phyloP scores from a whole-genome alignment of 371 early-diverging fungal genomes.

The Thermomucor indicae-seudaticae region DNA sequence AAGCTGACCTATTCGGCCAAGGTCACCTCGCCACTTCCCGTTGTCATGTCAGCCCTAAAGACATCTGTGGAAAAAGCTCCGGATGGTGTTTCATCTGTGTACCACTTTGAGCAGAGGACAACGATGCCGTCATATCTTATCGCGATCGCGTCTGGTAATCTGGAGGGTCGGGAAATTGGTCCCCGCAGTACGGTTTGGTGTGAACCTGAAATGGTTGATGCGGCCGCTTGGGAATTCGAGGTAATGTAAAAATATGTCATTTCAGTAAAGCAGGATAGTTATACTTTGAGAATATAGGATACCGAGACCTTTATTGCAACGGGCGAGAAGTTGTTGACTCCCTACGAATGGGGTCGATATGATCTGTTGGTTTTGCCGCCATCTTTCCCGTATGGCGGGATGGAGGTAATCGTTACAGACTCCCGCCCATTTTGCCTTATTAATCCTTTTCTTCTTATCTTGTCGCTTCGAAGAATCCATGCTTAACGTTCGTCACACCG shows the following conservation, averaged over 20 bases:
- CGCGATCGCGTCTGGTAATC: constrained; percentile 90
- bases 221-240: constrained; percentile 92
- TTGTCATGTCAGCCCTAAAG: constrained; percentile 39
- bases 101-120: constrained; percentile 68
- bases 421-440: neutral
- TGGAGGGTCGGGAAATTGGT: constrained; percentile 77
- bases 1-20: constrained; percentile 88
- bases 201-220: constrained; percentile 90
- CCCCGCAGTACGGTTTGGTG: constrained; percentile 93
- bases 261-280: neutral
- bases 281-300: constrained; percentile 30
- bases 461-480: constrained; percentile 68
- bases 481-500: constrained; percentile 85
- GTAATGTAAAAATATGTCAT: constrained; percentile 11
- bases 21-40: constrained; percentile 57
- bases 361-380: constrained; percentile 87
- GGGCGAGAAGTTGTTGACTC: constrained; percentile 83
- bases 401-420: constrained; percentile 65
- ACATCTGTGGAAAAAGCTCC: constrained; percentile 41
- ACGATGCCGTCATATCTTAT: constrained; percentile 90
- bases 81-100: constrained; percentile 47
- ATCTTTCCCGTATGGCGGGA: constrained; percentile 93
- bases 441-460: constrained; percentile 4
- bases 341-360: constrained; percentile 96
- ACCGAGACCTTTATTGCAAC: constrained; percentile 85